Percentiles rank a stretch among this genome's conserved stretches.
These are phyloP conservation scores for Ambrosia artemisiifolia DNA, from an alignment of 129 eudicot genomes.

Conservation along the genomic window DNA sequence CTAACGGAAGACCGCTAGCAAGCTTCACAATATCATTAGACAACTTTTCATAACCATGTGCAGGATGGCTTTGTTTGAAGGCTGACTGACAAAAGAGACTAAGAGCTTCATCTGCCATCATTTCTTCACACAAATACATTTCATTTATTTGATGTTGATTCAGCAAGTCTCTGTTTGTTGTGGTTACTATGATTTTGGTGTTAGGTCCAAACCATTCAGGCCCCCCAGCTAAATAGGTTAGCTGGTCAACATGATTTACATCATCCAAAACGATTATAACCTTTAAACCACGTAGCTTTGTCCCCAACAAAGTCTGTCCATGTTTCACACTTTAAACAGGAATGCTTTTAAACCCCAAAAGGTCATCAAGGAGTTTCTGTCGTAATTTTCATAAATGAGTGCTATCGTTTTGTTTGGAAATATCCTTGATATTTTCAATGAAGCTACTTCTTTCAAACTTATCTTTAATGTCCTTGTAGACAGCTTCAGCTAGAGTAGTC, in stretches of 20 bases:
- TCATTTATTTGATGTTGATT: not conserved
- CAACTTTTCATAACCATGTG: not conserved
- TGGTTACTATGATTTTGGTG: constrained; percentile 9
- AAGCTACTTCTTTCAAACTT: not conserved
- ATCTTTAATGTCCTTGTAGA: not conserved
- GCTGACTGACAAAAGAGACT: not conserved
- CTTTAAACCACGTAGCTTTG: not conserved
- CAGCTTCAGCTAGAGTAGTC: constrained; percentile 18
- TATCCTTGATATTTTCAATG: constrained; percentile 26
- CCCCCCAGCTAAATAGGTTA: constrained; percentile 17
- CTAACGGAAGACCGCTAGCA: too few species aligned
- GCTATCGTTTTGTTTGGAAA: constrained; percentile 12
- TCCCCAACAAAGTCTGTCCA: not conserved
- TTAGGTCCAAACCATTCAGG: constrained; percentile 21
- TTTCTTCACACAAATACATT: not conserved
- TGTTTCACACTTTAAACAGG: not conserved
- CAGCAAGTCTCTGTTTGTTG: not conserved
- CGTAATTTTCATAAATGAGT: not conserved
- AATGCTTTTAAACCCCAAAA: not conserved
- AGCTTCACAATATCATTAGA: too few species aligned
- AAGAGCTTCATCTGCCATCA: not conserved
- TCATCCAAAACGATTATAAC: not conserved
- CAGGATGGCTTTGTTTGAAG: not conserved
- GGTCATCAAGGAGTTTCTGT: constrained; percentile 12
- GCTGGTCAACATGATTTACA: constrained; percentile 8